These are phyloP conservation scores for Clathrus columnatus DNA, from an alignment of 768 basidiomycete genomes.

Conservation along the genomic window DNA sequence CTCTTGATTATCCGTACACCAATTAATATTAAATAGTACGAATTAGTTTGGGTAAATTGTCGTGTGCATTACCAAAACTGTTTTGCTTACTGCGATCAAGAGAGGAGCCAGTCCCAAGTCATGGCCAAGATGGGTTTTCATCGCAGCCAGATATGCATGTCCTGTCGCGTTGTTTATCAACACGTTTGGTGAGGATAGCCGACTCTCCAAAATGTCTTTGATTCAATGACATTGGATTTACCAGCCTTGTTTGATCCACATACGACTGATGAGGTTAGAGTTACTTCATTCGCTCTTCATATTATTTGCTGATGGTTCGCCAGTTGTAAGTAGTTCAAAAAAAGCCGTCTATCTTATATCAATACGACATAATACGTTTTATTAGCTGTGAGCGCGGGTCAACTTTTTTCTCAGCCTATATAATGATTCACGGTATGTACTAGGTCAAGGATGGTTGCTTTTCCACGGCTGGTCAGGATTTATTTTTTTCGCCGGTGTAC, in stretches of 20 bases:
- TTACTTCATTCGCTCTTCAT: not conserved
- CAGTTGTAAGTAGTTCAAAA: not conserved
- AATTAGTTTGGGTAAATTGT: constrained; percentile 5
- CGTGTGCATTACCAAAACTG: not conserved
- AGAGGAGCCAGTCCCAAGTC: constrained; percentile 1
- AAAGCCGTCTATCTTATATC: not conserved
- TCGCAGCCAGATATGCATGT: constrained; percentile 1
- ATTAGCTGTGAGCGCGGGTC: too few species aligned
- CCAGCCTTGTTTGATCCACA: not conserved
- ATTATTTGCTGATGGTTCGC: not conserved
- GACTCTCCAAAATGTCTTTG: not conserved
- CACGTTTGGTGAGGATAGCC: not conserved
- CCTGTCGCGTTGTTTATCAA: constrained; percentile 1
- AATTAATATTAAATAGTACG: not conserved
- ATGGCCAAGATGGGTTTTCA: constrained; percentile 6
- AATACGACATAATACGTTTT: not conserved
- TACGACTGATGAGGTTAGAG: not conserved
- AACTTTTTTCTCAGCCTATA: too few species aligned
- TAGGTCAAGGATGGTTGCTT: constrained; percentile 8
- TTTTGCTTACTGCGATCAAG: not conserved
- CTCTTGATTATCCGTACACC: not conserved
- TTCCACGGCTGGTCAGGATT: constrained; percentile 9
- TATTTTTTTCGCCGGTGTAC: constrained; percentile 7
- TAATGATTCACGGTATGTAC: not conserved
- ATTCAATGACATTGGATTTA: not conserved